A percentile compares a stretch with the other conserved stretches of the same genome.
These are phyloP conservation scores for Boletellus ananiceps DNA, from an alignment of 768 basidiomycete species.

Conservation along the genomic window DNA sequence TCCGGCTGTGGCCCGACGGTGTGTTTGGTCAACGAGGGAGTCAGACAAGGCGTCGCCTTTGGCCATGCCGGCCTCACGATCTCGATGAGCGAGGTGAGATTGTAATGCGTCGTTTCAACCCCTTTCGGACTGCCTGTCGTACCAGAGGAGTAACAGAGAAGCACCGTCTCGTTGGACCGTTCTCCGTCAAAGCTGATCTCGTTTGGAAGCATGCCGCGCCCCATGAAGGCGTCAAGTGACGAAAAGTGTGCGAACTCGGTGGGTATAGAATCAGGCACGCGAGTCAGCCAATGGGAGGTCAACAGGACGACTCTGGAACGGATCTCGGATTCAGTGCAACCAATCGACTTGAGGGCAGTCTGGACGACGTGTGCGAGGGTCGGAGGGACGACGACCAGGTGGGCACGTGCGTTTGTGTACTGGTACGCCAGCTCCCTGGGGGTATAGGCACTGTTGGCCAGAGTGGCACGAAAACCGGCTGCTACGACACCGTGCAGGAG, in stretches of 20 bases:
- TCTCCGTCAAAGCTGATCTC: conserved; percentile 56
- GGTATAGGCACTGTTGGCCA: conserved; percentile 72
- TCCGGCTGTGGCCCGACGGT: conserved; percentile 31
- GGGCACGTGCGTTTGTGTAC: conserved; percentile 61
- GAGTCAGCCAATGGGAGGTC: conserved; percentile 42
- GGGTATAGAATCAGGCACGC: conserved; percentile 27
- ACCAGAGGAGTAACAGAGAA: conserved; percentile 62
- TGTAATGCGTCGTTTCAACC: conserved; percentile 63
- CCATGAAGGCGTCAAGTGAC: conserved; percentile 47
- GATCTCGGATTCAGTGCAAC: conserved; percentile 44
- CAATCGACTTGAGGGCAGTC: conserved; percentile 51
- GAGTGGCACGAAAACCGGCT: conserved; percentile 62
- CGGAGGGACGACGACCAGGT: conserved; percentile 62
- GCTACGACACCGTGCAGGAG: conserved; percentile 47
- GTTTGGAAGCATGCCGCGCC: conserved; percentile 40
- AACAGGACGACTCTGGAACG: conserved; percentile 55
- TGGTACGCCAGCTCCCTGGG: conserved; percentile 67
- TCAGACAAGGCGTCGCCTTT: conserved; percentile 26
- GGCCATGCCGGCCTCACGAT: conserved; percentile 48
- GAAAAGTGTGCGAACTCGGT: conserved; percentile 35
- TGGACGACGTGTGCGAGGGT: conserved; percentile 50
- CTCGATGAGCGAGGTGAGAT: conserved; percentile 56
- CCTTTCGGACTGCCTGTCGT: conserved; percentile 81
- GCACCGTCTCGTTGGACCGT: conserved; percentile 52
- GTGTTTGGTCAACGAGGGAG: conserved; percentile 7